Base-by-base conservation (phyloP, 768 basidiomycete genomes). In the Mycena vitilis region DNA sequence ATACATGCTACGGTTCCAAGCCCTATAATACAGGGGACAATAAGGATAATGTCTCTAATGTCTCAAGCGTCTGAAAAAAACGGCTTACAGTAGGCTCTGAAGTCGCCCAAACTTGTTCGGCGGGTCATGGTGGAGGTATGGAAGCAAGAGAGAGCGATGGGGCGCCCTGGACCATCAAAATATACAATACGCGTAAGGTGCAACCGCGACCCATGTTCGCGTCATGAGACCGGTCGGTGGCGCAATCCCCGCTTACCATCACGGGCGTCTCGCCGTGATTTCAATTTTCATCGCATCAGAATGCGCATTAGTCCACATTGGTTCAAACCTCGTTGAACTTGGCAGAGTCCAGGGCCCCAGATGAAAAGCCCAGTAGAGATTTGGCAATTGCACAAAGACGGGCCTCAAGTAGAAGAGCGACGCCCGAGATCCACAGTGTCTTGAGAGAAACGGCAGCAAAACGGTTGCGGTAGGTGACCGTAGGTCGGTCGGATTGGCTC, bases 1-100 rank as follows among this genome's bases (percentile, higher is more conserved):
- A 63, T 63, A 18, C 62, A 63, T 47, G 53, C 62, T 16, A 63
- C 62, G 5, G 54, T 56, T 55, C 62, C 62, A 3, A 63, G 52
- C 62, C 62, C 62, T 63, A 22, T 34, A n/a, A n/a, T 10, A 37
- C 15, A 9, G 11, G 15, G 11, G 30, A 16, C 36, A 10, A 55
- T 42, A 2, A 36, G 9, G 15, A 20, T 2, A 36, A 49, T 51
- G 22, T 9, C 22, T 3, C 13, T 2, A 36, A 49, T 51, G 22
- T 9, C 22, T 3, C 13, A 13, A 10, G 38, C 34, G 23, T 40
- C 11, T 22, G 2, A 18, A 22, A 30, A 30, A 30, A 30, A 30
- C 2, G 12, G 10, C 62, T 37, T 18, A 63, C 62, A 63, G 23
- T 63, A 63, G 34, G 62, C 62, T 56, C 62, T 63, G 44, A 63